Conservation (phyloP, 192 early-diverging fungal species). For the Linnemannia elongata region DNA sequence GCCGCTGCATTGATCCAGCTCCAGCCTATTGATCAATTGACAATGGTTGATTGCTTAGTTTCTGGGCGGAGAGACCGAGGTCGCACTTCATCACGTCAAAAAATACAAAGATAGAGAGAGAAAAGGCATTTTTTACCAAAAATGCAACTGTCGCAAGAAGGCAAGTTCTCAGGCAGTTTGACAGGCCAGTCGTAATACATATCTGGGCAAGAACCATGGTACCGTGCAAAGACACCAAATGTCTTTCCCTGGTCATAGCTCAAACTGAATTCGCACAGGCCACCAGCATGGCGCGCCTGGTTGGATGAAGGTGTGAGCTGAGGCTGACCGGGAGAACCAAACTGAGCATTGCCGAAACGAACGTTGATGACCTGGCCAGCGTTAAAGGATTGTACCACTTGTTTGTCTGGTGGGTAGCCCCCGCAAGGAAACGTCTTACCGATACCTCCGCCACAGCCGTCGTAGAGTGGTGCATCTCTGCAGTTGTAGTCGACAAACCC, state of each 20-base stretch:
- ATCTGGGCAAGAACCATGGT: slow-evolving; percentile 59
- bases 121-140: slow-evolving; percentile 29
- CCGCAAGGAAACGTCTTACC: slow-evolving; percentile 59
- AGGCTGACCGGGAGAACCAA: slow-evolving; percentile 30
- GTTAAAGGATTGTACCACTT: slow-evolving; percentile 59
- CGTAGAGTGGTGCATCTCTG: slow-evolving; percentile 45
- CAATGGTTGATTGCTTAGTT: neutral
- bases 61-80: no score
- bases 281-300: slow-evolving; percentile 73
- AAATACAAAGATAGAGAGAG: neutral
- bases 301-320: slow-evolving; percentile 40
- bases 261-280: slow-evolving; percentile 78
- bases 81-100: neutral
- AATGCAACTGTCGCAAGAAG: slow-evolving; percentile 54
- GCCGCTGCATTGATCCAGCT: slow-evolving; percentile 80
- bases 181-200: slow-evolving; percentile 58
- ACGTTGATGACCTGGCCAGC: slow-evolving; percentile 67
- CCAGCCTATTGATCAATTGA: slow-evolving; percentile 58
- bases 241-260: slow-evolving; percentile 74
- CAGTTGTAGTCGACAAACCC: slow-evolving; percentile 41
- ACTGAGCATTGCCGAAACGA: slow-evolving; percentile 58
- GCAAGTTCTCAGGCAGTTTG: slow-evolving; percentile 52
- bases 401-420: slow-evolving; percentile 52
- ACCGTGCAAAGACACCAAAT: slow-evolving; percentile 58
- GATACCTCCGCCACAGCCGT: slow-evolving; percentile 30